These are phyloP conservation scores for Neurospora africana DNA, from an alignment of 495 filamentous ascomycete species.

Conservation along the genomic window DNA sequence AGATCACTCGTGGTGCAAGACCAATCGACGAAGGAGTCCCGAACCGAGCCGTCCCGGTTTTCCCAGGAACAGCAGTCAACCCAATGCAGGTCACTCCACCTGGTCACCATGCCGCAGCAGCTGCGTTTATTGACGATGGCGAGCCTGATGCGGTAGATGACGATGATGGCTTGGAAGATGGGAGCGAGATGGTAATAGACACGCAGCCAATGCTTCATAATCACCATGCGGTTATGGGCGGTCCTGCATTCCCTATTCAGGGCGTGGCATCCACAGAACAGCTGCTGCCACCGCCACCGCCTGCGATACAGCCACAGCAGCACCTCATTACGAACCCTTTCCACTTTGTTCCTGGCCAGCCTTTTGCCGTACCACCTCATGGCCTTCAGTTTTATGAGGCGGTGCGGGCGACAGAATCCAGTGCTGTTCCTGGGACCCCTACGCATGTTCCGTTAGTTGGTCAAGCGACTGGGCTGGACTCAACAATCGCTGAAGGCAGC, in stretches of 20 bases:
- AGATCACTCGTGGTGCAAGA: not conserved
- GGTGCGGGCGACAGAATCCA: not conserved
- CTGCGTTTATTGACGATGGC: constrained; percentile 17
- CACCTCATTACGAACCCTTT: constrained; percentile 7
- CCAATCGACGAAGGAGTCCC: not conserved
- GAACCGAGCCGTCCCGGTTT: not conserved
- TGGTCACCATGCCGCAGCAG: constrained; percentile 13
- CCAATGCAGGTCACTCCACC: not conserved
- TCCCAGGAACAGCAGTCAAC: not conserved
- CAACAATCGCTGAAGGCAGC: not conserved
- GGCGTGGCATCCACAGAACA: not conserved
- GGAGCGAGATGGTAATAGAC: constrained; percentile 32
- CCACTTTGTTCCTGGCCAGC: constrained; percentile 9
- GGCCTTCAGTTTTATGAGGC: not conserved
- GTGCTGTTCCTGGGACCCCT: not conserved
- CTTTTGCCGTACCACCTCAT: constrained; percentile 1
- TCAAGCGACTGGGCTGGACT: not conserved
- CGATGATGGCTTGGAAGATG: constrained; percentile 33
- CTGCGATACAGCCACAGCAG: constrained; percentile 1
- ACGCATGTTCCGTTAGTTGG: not conserved
- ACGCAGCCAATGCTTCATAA: constrained; percentile 13
- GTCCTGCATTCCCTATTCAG: not conserved
- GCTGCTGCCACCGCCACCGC: constrained; percentile 3
- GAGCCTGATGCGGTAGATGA: constrained; percentile 31
- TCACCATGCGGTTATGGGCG: not conserved